Base-by-base conservation (phyloP, 2,329 filamentous ascomycete genomes). In the Rasamsonia emersonii region DNA sequence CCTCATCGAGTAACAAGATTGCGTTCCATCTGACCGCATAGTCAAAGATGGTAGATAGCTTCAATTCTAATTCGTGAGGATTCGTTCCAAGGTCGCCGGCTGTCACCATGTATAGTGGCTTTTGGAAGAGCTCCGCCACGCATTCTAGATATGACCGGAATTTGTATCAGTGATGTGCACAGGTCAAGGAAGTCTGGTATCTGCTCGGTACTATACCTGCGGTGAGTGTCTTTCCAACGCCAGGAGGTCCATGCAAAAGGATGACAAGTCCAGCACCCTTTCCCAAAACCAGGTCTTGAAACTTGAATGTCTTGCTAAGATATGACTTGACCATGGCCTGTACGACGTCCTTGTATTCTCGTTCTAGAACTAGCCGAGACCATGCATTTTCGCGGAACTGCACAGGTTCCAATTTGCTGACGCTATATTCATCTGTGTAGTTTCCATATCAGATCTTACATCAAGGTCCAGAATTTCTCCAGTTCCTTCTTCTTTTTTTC, bases 1-100 rank as follows among this genome's bases (percentile, higher is more conserved):
- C 47, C 35, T 53, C 50, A 28, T 53, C 50, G 0, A 53, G n/a
- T n/a, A n/a, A n/a, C n/a, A n/a, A n/a, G 13, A 52, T 42, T 15
- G 35, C 40, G 9, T 60, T 54, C 63, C 64, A 67, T 4, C 33
- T 42, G n/a, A 49, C 56, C 0, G 47, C 56, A 23, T 62, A 43
- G 8, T 43, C 32, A 30, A 63, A 56, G 3, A 64, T 53, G 6
- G 49, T 49, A 1, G 62, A 44, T 0, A 59, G 54, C 13, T 51
- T 53, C 4, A 51, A 47, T 39, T 66, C 60, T 8, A 65, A 57
- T 1, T 49, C 45, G 3, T 49, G 37, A 0, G 59, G 47, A 8
- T 40, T 38, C 1, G 50, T 56, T 1, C 62, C 62, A 0, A 68
- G 48, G 23, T 62, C 61, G 1, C 7, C 6, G 15, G 11, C n/a